Base-by-base conservation (phyloP, 2,329 filamentous ascomycete species). In the Rutstroemia sp. region DNA sequence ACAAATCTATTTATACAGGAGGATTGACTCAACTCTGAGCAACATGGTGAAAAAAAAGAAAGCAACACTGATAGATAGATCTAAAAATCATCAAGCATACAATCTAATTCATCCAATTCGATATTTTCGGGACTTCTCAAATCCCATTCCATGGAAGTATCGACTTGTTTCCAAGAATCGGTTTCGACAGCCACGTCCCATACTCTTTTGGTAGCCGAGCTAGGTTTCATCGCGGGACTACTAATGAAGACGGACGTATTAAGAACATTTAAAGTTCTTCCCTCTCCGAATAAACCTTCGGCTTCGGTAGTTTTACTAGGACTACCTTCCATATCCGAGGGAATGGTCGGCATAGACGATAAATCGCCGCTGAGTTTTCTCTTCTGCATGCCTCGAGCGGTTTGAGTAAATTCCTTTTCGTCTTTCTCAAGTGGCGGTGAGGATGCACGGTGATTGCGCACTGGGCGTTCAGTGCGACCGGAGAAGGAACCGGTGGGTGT, bases 351-450 rank as follows among this genome's bases (percentile, higher is more conserved):
- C 62, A 84, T 81, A 64, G 82, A 76, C 21, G 50, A 48, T 51
- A 74, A 69, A 63, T 83, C 78, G 45, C 61, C 60, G 48, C 63
- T 77, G 21, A 84, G 74, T 66, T 84, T 86, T 59, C 80, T 76
- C 69, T 82, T 84, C 59, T 71, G 70, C 65, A 97, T 81, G 49
- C 87, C 89, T 63, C 90, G 89, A 16, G 94, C 94, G 1, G 92
- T 97, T 73, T 95, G 89, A 6, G 92, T 96, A 69, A 99, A 99
- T 72, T 97, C 94, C 68, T 88, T 89, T 76, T 97, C 92, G 65
- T 97, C 92, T 66, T 88, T 90, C 74, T 97, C 92, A 39, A 97
- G 78, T 16, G 91, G 90, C 51, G 92, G 92, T 61, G 89, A 94
- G 23, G 87, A 84, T n/a, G 86, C 87, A 58, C 88, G 84, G 59